Base-by-base conservation (phyloP, 1,139 yeast species). In the Candida labiduridarum region DNA sequence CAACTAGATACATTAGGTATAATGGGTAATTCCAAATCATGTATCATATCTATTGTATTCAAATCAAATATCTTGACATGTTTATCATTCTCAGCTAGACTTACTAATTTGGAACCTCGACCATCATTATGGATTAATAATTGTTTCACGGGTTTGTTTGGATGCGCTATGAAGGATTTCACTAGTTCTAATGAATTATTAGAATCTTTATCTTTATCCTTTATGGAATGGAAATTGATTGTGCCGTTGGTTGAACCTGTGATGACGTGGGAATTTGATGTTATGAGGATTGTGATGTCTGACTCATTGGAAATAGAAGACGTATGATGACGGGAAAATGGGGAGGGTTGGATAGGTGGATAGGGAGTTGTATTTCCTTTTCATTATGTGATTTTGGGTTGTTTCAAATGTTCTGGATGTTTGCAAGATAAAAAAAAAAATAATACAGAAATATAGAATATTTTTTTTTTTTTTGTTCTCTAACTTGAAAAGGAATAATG, bases 51-150 rank as follows among this genome's bases (percentile, higher is more conserved):
- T 34, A 72, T 59, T 0, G 65, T 66, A 14, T 54, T 59, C 41
- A 76, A 64, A 49, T 78, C 82, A 57, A 75, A 78, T 3, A 78
- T 56, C 55, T 74, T 63, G 35, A 71, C 47, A 2, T 63, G 56
- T 10, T 53, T 48, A 49, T 72, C 67, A 22, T 50, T 69, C 15
- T 59, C 60, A 25, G 71, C 69, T 10, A 71, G 51, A 11, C 73
- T 66, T 4, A 67, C 73, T 49, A 73, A 58, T 25, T 64, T 60
- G 3, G 58, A 55, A 0, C 67, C 68, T n/a, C n/a, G n/a, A n/a
- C n/a, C n/a, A n/a, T n/a, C n/a, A n/a, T n/a, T n/a, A 36, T 53
- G 58, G 5, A 36, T 22, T 44, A 45, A 18, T 31, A 49, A 38
- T 42, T 49, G 51, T 18, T 43, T 42, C 16, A 49, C 38, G 7